A percentile compares a stretch with the other conserved stretches of the same genome.
Conservation (phyloP, 805 yeast genomes). For the Candida hungchunana region DNA sequence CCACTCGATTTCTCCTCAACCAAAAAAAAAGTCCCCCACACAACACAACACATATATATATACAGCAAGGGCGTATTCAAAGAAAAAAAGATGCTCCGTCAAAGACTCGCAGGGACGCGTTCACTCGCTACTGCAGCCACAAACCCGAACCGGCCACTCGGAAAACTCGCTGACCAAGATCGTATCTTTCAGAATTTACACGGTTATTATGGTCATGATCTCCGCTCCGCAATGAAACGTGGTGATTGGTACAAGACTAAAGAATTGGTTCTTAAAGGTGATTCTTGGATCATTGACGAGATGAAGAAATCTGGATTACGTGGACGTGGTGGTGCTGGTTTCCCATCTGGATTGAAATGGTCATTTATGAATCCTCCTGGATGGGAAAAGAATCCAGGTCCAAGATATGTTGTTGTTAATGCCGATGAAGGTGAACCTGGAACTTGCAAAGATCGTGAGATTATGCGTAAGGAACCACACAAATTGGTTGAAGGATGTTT, state of each 20-base stretch:
- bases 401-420: conserved; percentile 82
- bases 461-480: conserved; percentile 88
- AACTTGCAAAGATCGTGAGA: conserved; percentile 89
- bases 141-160: conserved; percentile 54
- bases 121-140: conserved; percentile 38
- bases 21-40: background rate
- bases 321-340: conserved; percentile 94
- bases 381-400: conserved; percentile 89
- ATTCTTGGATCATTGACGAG: conserved; percentile 86
- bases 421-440: conserved; percentile 97
- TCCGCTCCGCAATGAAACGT: conserved; percentile 69
- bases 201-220: conserved; percentile 68
- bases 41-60: background rate
- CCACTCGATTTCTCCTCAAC: no score
- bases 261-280: conserved; percentile 78
- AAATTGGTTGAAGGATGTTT: conserved; percentile 90
- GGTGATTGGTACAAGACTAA: conserved; percentile 94
- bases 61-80: background rate
- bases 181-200: conserved; percentile 84
- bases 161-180: conserved; percentile 78
- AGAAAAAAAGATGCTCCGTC: background rate
- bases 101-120: conserved; percentile 5
- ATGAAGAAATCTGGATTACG: conserved; percentile 80
- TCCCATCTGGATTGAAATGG: conserved; percentile 90
- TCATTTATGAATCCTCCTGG: conserved; percentile 95